Base-by-base conservation (phyloP, 192 early-diverging fungal species). In the Rhizoclosmatium sp. region DNA sequence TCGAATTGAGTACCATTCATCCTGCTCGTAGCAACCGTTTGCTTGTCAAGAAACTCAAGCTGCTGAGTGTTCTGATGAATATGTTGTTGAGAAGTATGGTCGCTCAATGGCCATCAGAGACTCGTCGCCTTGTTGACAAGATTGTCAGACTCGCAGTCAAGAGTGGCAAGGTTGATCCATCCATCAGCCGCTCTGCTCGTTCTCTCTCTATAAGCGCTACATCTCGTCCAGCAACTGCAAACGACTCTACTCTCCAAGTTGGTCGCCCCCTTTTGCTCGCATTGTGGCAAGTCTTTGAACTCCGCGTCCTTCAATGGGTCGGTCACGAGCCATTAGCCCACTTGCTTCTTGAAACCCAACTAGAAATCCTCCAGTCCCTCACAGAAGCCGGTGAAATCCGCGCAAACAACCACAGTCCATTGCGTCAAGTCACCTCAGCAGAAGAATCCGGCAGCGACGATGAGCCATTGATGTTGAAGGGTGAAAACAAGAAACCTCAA, bases 241-340 rank as follows among this genome's bases (percentile, higher is more conserved):
- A 65, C 7, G 65, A 39, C 45, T 31, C 48, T 19, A 49, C 64
- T 19, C 78, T 85, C 9, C 76, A 74, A 47, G 82, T 85, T 14
- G 88, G 85, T 7, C 71, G 88, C 47, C 88, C 88, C 12, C 81
- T 89, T 12, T 51, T 89, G 49, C 78, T 89, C 47, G 82, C 88
- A 2, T 42, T 89, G 3, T 89, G 88, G 88, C 88, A 89, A 79
- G 88, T 89, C 4, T 89, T 89, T 82, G 86, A 89, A 73, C 83
- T 83, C 65, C 79, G 84, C 41, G 86, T 85, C 4, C 74, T 80
- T 47, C 85, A 89, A 68, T 89, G 86, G 86, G 82, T 89, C 45
- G 86, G 86, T 3, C 64, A 82, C 61, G 72, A 82, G 2, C 71
- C 77, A 0, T 79, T 89, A 16, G 80, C 83, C 31, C 58, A 74